A percentile compares a stretch with the other conserved stretches of the same genome.
Evolutionary conservation across 1,139 yeast species (phyloP).

Genomic region (Suhomyces bolitotheri): DNA sequence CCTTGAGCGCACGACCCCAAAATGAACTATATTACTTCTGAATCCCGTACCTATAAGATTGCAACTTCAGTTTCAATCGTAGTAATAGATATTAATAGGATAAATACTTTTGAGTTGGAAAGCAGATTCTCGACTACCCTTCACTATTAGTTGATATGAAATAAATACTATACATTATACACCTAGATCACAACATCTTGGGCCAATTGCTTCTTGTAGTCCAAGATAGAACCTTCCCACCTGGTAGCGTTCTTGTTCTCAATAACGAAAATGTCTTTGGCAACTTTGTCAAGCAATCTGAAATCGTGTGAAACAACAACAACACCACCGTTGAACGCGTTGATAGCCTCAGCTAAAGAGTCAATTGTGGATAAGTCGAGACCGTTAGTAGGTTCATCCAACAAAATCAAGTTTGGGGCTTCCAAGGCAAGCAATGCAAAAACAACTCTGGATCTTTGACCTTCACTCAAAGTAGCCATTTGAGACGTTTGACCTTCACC

Average conservation of each 20-base stretch:
- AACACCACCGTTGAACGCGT: slow-evolving; percentile 95
- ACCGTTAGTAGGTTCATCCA: slow-evolving; percentile 99
- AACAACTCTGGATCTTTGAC: slow-evolving; percentile 98
- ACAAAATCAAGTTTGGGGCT: slow-evolving; percentile 87
- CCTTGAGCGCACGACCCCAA: too few species aligned
- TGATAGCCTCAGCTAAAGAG: slow-evolving; percentile 94
- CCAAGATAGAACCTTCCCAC: slow-evolving; percentile 92
- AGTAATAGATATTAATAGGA: not conserved
- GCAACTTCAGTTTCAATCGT: too few species aligned
- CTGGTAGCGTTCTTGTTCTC: slow-evolving; percentile 92
- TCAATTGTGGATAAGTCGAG: slow-evolving; percentile 97
- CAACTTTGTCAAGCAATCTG: slow-evolving; percentile 95
- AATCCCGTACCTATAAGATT: too few species aligned
- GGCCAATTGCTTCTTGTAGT: slow-evolving; percentile 92
- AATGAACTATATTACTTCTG: too few species aligned
- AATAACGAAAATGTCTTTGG: slow-evolving; percentile 94
- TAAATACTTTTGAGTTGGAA: not conserved
- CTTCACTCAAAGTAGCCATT: slow-evolving; percentile 98
- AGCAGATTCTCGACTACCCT: slow-evolving; percentile 1
- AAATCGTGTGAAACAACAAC: slow-evolving; percentile 99
- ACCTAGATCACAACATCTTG: slow-evolving; percentile 72
- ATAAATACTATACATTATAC: slow-evolving; percentile 7
- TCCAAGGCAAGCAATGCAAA: slow-evolving; percentile 95
- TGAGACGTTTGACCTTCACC: slow-evolving; percentile 99
- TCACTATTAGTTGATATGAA: slow-evolving; percentile 5